These are phyloP conservation scores for Ampelocalamus luodianensis DNA, from an alignment of 176 grass and related monocot species.

Conservation along the genomic window DNA sequence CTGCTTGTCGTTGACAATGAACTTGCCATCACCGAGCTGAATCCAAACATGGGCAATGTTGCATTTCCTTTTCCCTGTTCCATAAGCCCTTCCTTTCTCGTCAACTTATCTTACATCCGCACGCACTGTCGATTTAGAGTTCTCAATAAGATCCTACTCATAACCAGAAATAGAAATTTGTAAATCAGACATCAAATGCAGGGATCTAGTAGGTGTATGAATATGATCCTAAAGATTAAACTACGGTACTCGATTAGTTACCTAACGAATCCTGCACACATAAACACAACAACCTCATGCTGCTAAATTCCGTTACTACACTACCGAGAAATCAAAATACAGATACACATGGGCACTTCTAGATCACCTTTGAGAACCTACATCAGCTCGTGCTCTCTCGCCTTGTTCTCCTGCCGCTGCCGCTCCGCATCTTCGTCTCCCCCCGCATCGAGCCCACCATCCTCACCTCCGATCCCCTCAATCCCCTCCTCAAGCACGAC, in stretches of 20 bases:
- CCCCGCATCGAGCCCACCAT: slow-evolving; percentile 8
- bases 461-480: slow-evolving; percentile 41
- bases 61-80: no score
- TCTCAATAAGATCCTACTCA: not conserved
- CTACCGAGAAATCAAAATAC: slow-evolving; percentile 22
- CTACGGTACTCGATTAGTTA: not conserved
- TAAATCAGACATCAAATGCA: slow-evolving; percentile 6
- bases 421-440: slow-evolving; percentile 50
- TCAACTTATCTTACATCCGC: slow-evolving; percentile 6
- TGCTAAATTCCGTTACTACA: not conserved
- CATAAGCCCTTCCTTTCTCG: no score
- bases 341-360: slow-evolving; percentile 1
- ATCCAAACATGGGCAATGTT: no score
- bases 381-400: slow-evolving; percentile 73
- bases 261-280: not conserved
- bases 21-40: slow-evolving; percentile 81
- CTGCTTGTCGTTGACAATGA: slow-evolving; percentile 88
- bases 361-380: slow-evolving; percentile 74
- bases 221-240: not conserved
- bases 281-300: slow-evolving; percentile 20
- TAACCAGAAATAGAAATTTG: not conserved
- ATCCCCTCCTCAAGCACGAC: slow-evolving; percentile 53
- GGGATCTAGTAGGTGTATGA: not conserved
- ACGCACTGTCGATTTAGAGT: not conserved
- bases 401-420: slow-evolving; percentile 47